Percentiles rank a stretch among this genome's conserved stretches.
Evolutionary conservation across 1,284 basidiomycete species (phyloP).

Genomic region (Mycosarcoma mackinlayi): DNA sequence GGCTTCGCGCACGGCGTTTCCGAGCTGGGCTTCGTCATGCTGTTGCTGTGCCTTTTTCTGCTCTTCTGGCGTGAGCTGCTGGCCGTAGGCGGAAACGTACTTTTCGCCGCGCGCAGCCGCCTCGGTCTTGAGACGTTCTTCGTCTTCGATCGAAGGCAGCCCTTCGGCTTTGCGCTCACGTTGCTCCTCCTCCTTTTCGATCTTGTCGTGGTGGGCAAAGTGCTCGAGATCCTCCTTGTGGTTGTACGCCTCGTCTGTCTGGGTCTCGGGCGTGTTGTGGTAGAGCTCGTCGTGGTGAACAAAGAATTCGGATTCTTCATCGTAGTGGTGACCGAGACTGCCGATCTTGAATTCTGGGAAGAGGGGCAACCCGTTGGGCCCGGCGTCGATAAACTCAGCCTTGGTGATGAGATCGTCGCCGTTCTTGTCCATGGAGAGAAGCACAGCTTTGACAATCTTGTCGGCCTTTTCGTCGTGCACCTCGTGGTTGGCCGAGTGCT

Average conservation of each 20-base stretch:
- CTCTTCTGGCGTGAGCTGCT: constrained; percentile 56
- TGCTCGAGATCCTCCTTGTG: constrained; percentile 83
- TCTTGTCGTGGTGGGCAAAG: constrained; percentile 85
- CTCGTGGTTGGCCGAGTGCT: constrained; percentile 82
- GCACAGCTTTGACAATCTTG: constrained; percentile 80
- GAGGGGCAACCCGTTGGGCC: constrained; percentile 80
- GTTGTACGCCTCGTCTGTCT: constrained; percentile 91
- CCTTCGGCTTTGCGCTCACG: constrained; percentile 84
- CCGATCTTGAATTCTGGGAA: constrained; percentile 74
- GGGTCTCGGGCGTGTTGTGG: constrained; percentile 94
- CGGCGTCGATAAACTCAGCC: constrained; percentile 83
- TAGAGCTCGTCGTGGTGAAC: constrained; percentile 77
- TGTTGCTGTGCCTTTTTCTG: constrained; percentile 54
- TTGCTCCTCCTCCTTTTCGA: constrained; percentile 86
- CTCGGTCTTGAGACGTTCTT: constrained; percentile 49
- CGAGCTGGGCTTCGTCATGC: constrained; percentile 52
- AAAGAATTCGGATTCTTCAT: constrained; percentile 68
- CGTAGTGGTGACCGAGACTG: constrained; percentile 87
- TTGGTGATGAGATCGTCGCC: constrained; percentile 81
- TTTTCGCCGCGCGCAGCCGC: constrained; percentile 57
- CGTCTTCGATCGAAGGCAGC: constrained; percentile 71
- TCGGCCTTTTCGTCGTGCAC: constrained; percentile 86
- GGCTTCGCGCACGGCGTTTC: constrained; percentile 60
- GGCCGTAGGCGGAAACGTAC: constrained; percentile 63
- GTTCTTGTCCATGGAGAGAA: constrained; percentile 81